Evolutionary conservation across 257 asterid genomes (phyloP).

Genomic region (Rhazya stricta): DNA sequence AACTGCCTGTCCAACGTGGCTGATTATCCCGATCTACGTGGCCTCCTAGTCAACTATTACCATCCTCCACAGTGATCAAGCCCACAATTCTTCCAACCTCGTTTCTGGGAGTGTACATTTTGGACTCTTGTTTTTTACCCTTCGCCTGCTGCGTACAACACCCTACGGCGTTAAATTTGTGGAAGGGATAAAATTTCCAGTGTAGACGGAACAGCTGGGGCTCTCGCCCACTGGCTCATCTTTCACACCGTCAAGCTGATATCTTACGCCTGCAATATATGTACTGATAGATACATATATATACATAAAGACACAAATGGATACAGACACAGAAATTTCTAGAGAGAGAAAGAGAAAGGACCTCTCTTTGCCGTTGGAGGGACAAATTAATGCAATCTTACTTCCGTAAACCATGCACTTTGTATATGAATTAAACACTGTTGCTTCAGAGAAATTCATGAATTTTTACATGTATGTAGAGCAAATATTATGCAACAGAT

Average conservation of each 20-base stretch:
- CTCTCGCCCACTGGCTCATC: not conserved
- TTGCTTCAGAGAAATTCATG: not conserved
- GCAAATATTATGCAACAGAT: not conserved
- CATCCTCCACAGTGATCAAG: not conserved
- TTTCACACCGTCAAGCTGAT: not conserved
- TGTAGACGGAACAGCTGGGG: not conserved
- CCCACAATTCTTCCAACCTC: not conserved
- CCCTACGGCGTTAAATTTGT: not conserved
- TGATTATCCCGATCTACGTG: not conserved
- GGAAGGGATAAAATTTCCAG: not conserved
- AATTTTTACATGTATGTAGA: not conserved
- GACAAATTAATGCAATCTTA: not conserved
- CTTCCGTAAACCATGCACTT: not conserved
- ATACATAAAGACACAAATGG: not conserved
- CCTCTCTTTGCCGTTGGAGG: not conserved
- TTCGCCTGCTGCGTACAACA: not conserved
- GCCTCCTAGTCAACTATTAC: not conserved
- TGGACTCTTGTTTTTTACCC: not conserved
- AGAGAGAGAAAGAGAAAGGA: slow-evolving; percentile 7
- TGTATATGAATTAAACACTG: not conserved
- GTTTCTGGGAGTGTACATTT: not conserved
- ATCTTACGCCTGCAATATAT: slow-evolving; percentile 3
- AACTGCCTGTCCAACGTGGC: not conserved
- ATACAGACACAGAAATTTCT: slow-evolving; percentile 1
- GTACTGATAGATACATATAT: not conserved